A percentile compares a stretch with the other conserved stretches of the same genome.
Evolutionary conservation across 768 basidiomycete species (phyloP).

Genomic region (Infundibulicybe gibba): DNA sequence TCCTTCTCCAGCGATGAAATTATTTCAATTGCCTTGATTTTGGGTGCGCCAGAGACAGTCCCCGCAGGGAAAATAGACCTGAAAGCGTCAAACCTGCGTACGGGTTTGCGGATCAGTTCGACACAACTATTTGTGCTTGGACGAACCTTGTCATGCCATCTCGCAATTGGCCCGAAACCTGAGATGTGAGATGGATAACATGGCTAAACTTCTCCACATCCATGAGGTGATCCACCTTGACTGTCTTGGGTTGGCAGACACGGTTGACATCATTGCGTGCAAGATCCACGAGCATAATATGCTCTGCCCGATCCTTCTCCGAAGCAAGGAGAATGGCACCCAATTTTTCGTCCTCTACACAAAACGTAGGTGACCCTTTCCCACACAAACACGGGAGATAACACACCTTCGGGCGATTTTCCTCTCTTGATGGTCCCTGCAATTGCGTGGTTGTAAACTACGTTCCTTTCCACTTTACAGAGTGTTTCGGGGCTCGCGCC

Average conservation of each 20-base stretch:
- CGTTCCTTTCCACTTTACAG: constrained; percentile 89
- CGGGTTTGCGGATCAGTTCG: constrained; percentile 3
- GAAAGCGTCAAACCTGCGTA: constrained; percentile 90
- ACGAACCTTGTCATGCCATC: constrained; percentile 77
- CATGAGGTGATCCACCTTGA: constrained; percentile 96
- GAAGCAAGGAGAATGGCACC: constrained; percentile 74
- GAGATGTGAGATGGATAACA: constrained; percentile 95
- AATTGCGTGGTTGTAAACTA: constrained; percentile 96
- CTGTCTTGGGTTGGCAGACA: constrained; percentile 91
- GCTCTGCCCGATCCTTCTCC: constrained; percentile 95
- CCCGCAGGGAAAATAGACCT: constrained; percentile 98
- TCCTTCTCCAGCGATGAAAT: constrained; percentile 84
- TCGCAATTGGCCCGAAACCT: constrained; percentile 84
- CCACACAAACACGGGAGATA: constrained; percentile 2
- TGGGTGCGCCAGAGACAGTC: constrained; percentile 97
- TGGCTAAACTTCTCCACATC: constrained; percentile 93
- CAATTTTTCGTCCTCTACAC: constrained; percentile 83
- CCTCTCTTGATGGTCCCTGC: constrained; percentile 93
- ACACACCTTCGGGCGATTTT: constrained; percentile 76
- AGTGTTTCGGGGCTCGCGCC: constrained; percentile 97
- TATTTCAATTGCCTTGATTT: constrained; percentile 97
- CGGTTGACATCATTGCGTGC: constrained; percentile 98
- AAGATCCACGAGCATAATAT: constrained; percentile 98
- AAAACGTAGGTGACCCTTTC: constrained; percentile 6
- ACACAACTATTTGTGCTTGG: neutral